These are phyloP conservation scores for Neonothopanus nambi DNA, from an alignment of 1,284 basidiomycete species.

Conservation along the genomic window DNA sequence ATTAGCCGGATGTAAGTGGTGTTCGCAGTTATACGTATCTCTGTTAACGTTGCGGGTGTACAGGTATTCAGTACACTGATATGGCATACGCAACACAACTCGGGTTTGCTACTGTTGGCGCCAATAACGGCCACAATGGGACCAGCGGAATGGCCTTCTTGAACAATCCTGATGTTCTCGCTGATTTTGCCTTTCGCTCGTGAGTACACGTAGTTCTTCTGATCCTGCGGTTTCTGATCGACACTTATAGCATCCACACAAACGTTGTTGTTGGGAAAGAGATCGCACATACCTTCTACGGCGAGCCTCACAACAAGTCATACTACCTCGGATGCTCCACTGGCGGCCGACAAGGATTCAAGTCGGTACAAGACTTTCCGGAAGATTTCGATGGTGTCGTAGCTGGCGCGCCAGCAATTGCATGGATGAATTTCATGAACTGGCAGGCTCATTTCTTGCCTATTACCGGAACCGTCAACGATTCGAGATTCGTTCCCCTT, in stretches of 20 bases:
- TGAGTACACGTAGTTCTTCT: conserved; percentile 22
- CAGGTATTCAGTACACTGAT: conserved; percentile 27
- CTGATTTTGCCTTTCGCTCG: conserved; percentile 29
- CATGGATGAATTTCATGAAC: conserved; percentile 6
- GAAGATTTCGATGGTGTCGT: too few relatives aligned
- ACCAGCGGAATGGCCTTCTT: conserved; percentile 22
- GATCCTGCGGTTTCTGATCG: too few relatives aligned
- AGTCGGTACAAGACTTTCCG: too few relatives aligned
- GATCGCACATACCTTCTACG: conserved; percentile 17
- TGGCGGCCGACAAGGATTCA: too few relatives aligned
- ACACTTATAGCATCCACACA: conserved; percentile 12
- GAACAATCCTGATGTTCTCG: conserved; percentile 25
- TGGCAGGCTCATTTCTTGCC: conserved; percentile 9
- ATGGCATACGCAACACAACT: conserved; percentile 26
- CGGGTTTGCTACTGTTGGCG: conserved; percentile 24
- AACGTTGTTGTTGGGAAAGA: conserved; percentile 18
- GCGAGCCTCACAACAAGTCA: conserved; percentile 8
- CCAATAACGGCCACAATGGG: conserved; percentile 32
- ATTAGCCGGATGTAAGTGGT: conserved; percentile 23
- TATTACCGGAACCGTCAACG: conserved; percentile 3
- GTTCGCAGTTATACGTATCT: conserved; percentile 5
- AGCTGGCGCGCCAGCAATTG: too few relatives aligned
- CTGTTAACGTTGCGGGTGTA: background rate
- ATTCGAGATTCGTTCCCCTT: conserved; percentile 11
- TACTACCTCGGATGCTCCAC: too few relatives aligned